A percentile compares a stretch with the other conserved stretches of the same genome.
Evolutionary conservation across 2,329 filamentous ascomycete genomes (phyloP).

Genomic region (Sporothrix schenckii): DNA sequence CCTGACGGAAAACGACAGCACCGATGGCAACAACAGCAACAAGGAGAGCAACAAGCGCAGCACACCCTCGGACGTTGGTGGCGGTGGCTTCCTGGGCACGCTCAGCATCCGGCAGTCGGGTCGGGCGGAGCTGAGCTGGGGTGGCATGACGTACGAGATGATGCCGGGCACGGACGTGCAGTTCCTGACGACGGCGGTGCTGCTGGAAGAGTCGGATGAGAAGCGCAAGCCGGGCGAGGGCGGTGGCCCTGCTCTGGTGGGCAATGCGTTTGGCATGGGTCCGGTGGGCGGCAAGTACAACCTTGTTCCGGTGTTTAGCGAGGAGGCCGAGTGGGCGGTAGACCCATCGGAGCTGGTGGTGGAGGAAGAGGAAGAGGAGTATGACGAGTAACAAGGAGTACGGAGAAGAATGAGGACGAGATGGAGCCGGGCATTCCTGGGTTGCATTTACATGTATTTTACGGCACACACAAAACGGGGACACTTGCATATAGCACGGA

Average conservation of each 20-base stretch:
- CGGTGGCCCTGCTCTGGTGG: slow-evolving; percentile 45
- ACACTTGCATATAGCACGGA: slow-evolving; percentile 3
- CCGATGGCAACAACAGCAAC: slow-evolving; percentile 1
- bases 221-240: slow-evolving; percentile 51
- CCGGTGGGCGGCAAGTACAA: slow-evolving; percentile 65
- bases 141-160: slow-evolving; percentile 59
- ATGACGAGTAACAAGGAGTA: slow-evolving; percentile 11
- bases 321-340: slow-evolving; percentile 59
- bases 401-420: too few species aligned
- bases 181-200: slow-evolving; percentile 62
- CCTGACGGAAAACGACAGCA: slow-evolving; percentile 44
- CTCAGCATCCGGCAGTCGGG: slow-evolving; percentile 64
- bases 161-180: slow-evolving; percentile 55
- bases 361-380: slow-evolving; percentile 36
- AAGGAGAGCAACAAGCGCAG: slow-evolving; percentile 17
- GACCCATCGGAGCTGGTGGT: slow-evolving; percentile 32
- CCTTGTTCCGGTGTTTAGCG: slow-evolving; percentile 60
- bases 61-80: slow-evolving; percentile 36
- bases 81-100: slow-evolving; percentile 62
- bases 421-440: not conserved
- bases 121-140: slow-evolving; percentile 65
- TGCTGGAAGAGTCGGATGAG: slow-evolving; percentile 61
- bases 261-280: slow-evolving; percentile 63
- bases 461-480: slow-evolving; percentile 14
- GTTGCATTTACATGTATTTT: slow-evolving; percentile 24